A percentile compares a stretch with the other conserved stretches of the same genome.
phyloP scores from a whole-genome alignment of 441 rosid species.

The Oxalis stricta region DNA sequence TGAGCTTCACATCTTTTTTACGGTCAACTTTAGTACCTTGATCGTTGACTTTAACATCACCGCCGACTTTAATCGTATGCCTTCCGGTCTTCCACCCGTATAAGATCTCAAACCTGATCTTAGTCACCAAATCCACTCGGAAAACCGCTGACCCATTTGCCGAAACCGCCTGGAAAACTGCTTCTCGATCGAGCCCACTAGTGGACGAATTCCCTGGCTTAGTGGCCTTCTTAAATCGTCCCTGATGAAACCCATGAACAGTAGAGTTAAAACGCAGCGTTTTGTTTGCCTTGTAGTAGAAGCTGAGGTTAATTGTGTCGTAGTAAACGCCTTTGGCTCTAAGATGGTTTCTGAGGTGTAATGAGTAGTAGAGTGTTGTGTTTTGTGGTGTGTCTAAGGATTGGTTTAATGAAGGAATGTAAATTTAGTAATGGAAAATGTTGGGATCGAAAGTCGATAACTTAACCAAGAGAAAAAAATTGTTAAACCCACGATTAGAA shows the following conservation, averaged over 20 bases:
- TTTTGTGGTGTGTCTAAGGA: slow-evolving; percentile 14
- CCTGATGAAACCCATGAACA: slow-evolving; percentile 45
- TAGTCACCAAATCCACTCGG: slow-evolving; percentile 55
- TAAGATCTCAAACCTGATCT: slow-evolving; percentile 53
- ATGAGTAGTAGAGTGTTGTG: slow-evolving; percentile 27
- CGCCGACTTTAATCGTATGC: slow-evolving; percentile 30
- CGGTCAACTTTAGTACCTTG: slow-evolving; percentile 15
- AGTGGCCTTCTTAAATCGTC: slow-evolving; percentile 52
- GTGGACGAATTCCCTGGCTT: slow-evolving; percentile 11
- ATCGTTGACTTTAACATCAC: slow-evolving; percentile 28
- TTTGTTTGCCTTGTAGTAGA: slow-evolving; percentile 14
- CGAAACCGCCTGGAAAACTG: slow-evolving; percentile 20
- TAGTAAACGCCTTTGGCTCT: slow-evolving; percentile 51
- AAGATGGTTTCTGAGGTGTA: slow-evolving; percentile 45
- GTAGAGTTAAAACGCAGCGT: slow-evolving; percentile 7
- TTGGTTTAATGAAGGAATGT: slow-evolving; percentile 48
- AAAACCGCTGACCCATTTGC: slow-evolving; percentile 27
- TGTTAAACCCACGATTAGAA: slow-evolving; percentile 47
- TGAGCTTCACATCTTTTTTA: slow-evolving; percentile 31
- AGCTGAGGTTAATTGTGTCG: slow-evolving; percentile 33
- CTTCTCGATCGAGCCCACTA: slow-evolving; percentile 10
- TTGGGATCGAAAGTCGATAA: slow-evolving; percentile 36
- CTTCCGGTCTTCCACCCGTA: slow-evolving; percentile 51
- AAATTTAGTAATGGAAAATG: slow-evolving; percentile 27
- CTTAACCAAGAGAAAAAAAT: slow-evolving; percentile 61